phyloP scores from a whole-genome alignment of 495 filamentous ascomycete species.

The Podospora fimiseda region DNA sequence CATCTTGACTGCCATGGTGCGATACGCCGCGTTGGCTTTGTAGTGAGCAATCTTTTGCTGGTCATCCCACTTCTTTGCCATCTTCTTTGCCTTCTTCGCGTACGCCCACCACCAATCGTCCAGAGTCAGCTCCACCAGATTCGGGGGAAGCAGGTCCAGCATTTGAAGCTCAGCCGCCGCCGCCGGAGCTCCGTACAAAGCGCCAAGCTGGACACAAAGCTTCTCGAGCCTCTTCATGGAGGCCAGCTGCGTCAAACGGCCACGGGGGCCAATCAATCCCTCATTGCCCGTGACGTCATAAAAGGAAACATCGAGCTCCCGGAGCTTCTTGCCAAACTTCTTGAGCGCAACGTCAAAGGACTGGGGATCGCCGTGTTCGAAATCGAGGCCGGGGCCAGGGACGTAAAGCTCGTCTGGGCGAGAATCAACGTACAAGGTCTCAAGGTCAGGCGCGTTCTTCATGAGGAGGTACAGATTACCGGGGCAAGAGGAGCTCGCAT shows the following conservation, averaged over 20 bases:
- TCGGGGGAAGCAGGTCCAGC: constrained; percentile 23
- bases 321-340: constrained; percentile 19
- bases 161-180: constrained; percentile 13
- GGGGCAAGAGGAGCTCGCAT: constrained; percentile 23
- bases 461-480: constrained; percentile 21
- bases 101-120: constrained; percentile 32
- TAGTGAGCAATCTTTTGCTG: constrained; percentile 20
- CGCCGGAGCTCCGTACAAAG: constrained; percentile 17
- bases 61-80: constrained; percentile 14
- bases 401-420: constrained; percentile 9
- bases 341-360: constrained; percentile 21
- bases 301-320: constrained; percentile 27
- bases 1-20: constrained; percentile 17
- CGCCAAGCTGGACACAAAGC: constrained; percentile 23
- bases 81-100: constrained; percentile 6
- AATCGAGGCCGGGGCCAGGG: not conserved
- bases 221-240: constrained; percentile 13
- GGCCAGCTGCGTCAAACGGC: constrained; percentile 22
- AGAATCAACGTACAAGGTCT: constrained; percentile 29
- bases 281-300: constrained; percentile 15
- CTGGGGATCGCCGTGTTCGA: constrained; percentile 13
- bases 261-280: constrained; percentile 20
- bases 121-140: constrained; percentile 26
- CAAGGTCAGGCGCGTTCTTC: constrained; percentile 21
- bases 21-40: constrained; percentile 14